Percentiles rank a stretch among this genome's conserved stretches.
phyloP scores from a whole-genome alignment of 78 protist genomes.

The Anaeramoeba ignava region DNA sequence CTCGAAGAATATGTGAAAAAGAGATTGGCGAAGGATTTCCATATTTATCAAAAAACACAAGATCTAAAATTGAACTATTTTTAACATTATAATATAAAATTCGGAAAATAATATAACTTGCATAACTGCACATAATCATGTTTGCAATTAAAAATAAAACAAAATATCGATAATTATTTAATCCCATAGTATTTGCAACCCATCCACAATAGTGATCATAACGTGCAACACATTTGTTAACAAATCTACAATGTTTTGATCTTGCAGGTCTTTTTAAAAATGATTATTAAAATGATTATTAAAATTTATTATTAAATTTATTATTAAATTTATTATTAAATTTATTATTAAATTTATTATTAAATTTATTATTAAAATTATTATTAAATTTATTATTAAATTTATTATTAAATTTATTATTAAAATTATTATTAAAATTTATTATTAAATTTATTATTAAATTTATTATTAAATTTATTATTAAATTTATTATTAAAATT shows the following conservation, averaged over 20 bases:
- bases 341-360: no score
- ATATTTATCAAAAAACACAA: not conserved
- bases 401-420: no score
- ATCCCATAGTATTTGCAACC: not conserved
- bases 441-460: no score
- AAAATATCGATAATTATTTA: not conserved
- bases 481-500: no score
- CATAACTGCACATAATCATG: not conserved
- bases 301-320: no score
- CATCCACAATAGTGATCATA: not conserved
- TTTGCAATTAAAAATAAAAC: not conserved
- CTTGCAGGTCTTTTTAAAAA: no score
- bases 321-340: no score
- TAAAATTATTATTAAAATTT: no score
- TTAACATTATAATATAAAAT: not conserved
- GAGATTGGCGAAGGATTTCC: not conserved
- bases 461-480: no score
- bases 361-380: no score
- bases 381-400: no score
- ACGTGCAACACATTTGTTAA: not conserved
- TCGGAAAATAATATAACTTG: not conserved
- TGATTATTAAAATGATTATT: no score
- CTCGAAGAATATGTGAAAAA: not conserved
- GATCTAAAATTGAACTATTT: not conserved
- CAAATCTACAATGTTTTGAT: not conserved